These are phyloP conservation scores for Aureobasidium mangrovei DNA, from an alignment of 2,329 filamentous ascomycete species.

Conservation along the genomic window DNA sequence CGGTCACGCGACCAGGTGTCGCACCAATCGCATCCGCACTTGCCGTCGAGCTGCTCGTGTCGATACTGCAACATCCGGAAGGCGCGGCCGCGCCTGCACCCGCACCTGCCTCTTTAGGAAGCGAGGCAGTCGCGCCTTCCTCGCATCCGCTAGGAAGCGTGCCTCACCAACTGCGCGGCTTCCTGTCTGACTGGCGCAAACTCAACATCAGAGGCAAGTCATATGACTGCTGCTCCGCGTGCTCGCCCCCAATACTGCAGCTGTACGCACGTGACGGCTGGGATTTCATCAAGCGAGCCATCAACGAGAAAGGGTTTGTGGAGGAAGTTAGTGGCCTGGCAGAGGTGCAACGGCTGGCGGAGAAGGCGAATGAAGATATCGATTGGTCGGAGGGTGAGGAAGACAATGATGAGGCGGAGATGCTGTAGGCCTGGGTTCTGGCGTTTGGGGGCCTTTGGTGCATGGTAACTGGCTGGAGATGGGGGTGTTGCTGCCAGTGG, in stretches of 20 bases:
- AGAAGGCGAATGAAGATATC: slow-evolving; percentile 43
- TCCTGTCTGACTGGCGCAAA: slow-evolving; percentile 64
- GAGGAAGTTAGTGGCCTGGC: slow-evolving; percentile 66
- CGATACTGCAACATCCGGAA: slow-evolving; percentile 62
- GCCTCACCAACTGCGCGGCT: slow-evolving; percentile 74
- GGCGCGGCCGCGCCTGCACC: slow-evolving; percentile 32
- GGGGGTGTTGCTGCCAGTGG: no score
- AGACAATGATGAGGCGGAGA: slow-evolving; percentile 47
- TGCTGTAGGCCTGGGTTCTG: slow-evolving; percentile 19
- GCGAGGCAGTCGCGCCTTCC: not conserved
- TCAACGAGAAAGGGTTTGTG: slow-evolving; percentile 69
- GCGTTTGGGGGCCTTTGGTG: no score
- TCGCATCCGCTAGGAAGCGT: slow-evolving; percentile 57
- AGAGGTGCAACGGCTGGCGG: slow-evolving; percentile 50
- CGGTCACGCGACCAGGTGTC: slow-evolving; percentile 86
- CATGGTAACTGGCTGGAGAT: no score
- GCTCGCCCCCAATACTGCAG: slow-evolving; percentile 59
- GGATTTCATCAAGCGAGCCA: slow-evolving; percentile 66
- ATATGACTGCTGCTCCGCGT: slow-evolving; percentile 75
- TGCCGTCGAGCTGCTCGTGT: slow-evolving; percentile 82
- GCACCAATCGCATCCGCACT: slow-evolving; percentile 87
- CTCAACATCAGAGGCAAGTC: slow-evolving; percentile 63
- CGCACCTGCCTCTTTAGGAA: slow-evolving; percentile 9
- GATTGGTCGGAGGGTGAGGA: slow-evolving; percentile 39
- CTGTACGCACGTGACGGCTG: slow-evolving; percentile 62